phyloP scores from a whole-genome alignment of 1,139 yeast species.

The Geotrichum macrosporum region DNA sequence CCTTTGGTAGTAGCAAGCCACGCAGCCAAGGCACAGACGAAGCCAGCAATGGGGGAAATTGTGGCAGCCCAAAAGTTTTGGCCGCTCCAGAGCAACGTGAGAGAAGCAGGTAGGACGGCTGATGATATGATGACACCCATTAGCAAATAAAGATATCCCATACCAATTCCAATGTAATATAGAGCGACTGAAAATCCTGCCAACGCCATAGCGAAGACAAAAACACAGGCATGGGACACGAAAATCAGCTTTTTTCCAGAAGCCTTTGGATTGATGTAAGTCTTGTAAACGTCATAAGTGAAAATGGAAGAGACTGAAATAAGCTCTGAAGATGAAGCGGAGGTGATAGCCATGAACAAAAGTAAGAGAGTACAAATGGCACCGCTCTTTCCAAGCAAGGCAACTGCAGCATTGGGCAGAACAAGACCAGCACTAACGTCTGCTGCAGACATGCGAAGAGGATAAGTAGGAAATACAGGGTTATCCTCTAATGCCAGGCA shows the following conservation, averaged over 20 bases:
- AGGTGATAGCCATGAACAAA: slow-evolving; percentile 74
- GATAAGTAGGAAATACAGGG: slow-evolving; percentile 74
- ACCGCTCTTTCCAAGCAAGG: slow-evolving; percentile 80
- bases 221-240: slow-evolving; percentile 63
- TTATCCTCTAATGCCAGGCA: slow-evolving; percentile 65
- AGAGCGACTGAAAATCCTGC: slow-evolving; percentile 80
- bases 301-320: slow-evolving; percentile 80
- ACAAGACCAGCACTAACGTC: slow-evolving; percentile 79
- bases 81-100: slow-evolving; percentile 63
- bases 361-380: slow-evolving; percentile 73
- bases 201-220: slow-evolving; percentile 64
- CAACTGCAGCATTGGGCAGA: slow-evolving; percentile 81
- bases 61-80: slow-evolving; percentile 51
- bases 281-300: slow-evolving; percentile 80
- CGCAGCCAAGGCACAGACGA: slow-evolving; percentile 44
- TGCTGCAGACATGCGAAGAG: slow-evolving; percentile 54
- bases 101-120: slow-evolving; percentile 73
- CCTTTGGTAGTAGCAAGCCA: slow-evolving; percentile 48
- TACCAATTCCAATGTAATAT: slow-evolving; percentile 72
- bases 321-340: slow-evolving; percentile 65
- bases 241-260: slow-evolving; percentile 63
- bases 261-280: slow-evolving; percentile 74
- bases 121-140: slow-evolving; percentile 82
- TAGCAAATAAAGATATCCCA: slow-evolving; percentile 81
- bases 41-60: slow-evolving; percentile 48